Base-by-base conservation (phyloP, 78 protist genomes). In the Protostelium mycophagum region DNA sequence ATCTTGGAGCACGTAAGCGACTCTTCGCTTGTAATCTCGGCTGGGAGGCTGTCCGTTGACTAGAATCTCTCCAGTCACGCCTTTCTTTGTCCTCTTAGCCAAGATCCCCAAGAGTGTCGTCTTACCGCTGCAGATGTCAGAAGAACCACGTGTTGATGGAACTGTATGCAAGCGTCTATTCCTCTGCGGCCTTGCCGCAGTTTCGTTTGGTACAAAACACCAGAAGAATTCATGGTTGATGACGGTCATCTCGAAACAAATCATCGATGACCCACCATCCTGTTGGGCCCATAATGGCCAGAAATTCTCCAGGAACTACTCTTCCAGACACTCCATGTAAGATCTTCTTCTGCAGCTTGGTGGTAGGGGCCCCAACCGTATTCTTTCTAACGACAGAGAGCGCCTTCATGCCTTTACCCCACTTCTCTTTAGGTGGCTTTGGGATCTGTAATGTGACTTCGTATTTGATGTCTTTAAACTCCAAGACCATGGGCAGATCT, bases 201-300 rank as follows among this genome's bases (percentile, higher is more conserved):
- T n/a, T n/a, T n/a, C n/a, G n/a, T n/a, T n/a, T n/a, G n/a, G n/a
- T n/a, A n/a, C n/a, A n/a, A n/a, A n/a, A n/a, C n/a, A n/a, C n/a
- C n/a, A n/a, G n/a, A n/a, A n/a, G n/a, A n/a, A n/a, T n/a, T n/a
- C n/a, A n/a, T n/a, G n/a, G n/a, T n/a, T n/a, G n/a, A n/a, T n/a
- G n/a, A n/a, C n/a, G n/a, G n/a, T n/a, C n/a, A n/a, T n/a, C n/a
- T n/a, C n/a, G n/a, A 84, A 84, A 84, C 10, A 10, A 36, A 10
- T 36, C 38, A 86, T 39, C 51, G n/a, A 35, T 28, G 34, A 35
- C 51, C 34, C 35, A 63, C 88, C 94, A 85, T 23, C 94, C 94
- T 0, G 91, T 87, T 1, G 94, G 94, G 1, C 94, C 94, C 91
- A 91, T 88, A 0, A 91, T n/a, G 1, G 94, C 91, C 0, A 88